Evolutionary conservation across 2,329 filamentous ascomycete genomes (phyloP).

Genomic region (Rhinocladiella mackenziei): DNA sequence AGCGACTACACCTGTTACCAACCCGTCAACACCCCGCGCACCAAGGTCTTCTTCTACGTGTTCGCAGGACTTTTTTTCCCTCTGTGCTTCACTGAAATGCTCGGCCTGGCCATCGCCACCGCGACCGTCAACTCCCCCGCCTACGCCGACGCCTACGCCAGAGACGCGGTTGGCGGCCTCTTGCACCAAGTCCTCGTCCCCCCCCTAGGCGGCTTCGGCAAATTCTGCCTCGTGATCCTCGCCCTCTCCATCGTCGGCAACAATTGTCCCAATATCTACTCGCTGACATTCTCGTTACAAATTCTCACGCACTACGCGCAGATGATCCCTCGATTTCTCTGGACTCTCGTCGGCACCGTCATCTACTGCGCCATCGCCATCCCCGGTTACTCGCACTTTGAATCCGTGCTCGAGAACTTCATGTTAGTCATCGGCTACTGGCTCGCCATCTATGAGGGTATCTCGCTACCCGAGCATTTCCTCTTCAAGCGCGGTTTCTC

Average conservation of each 20-base stretch:
- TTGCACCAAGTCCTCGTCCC: conserved; percentile 62
- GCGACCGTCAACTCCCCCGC: conserved; percentile 55
- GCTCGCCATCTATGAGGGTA: conserved; percentile 70
- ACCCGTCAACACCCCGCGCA: conserved; percentile 55
- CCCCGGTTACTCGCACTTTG: conserved; percentile 64
- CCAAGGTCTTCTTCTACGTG: conserved; percentile 65
- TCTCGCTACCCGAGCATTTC: conserved; percentile 64
- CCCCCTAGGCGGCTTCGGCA: conserved; percentile 63
- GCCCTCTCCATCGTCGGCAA: conserved; percentile 65
- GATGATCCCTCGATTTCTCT: conserved; percentile 42
- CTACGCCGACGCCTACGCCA: conserved; percentile 54
- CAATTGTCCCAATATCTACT: conserved; percentile 71
- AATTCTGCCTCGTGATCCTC: conserved; percentile 66
- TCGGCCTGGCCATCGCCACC: conserved; percentile 67
- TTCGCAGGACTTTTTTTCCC: conserved; percentile 66
- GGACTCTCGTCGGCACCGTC: conserved; percentile 47
- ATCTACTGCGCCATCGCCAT: conserved; percentile 67
- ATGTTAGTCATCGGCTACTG: conserved; percentile 55
- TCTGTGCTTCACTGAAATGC: conserved; percentile 68
- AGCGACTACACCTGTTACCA: conserved; percentile 81
- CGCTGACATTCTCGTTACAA: conserved; percentile 63
- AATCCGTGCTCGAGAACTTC: conserved; percentile 63
- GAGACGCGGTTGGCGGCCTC: conserved; percentile 62
- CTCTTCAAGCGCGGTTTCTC: conserved; percentile 60
- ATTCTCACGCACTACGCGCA: conserved; percentile 56